phyloP scores from a whole-genome alignment of 495 filamentous ascomycete species.

The Pseudoneurospora amorphoporcata region DNA sequence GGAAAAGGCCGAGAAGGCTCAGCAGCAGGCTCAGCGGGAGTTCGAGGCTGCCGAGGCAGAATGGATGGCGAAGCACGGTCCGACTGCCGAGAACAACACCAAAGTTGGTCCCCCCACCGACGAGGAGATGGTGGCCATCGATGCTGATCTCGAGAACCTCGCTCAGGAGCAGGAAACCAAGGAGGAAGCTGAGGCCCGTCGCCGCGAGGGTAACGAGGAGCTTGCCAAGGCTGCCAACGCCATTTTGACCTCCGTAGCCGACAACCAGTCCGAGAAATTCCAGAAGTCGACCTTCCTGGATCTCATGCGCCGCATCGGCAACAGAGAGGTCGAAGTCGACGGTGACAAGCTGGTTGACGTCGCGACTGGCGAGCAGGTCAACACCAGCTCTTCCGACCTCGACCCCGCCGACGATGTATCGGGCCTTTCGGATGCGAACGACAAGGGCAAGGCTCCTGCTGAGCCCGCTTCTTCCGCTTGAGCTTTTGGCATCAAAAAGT shows the following conservation, averaged over 20 bases:
- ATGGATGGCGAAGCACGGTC: constrained; percentile 25
- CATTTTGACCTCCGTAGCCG: constrained; percentile 28
- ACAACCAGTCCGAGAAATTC: constrained; percentile 32
- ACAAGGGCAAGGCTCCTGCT: not conserved
- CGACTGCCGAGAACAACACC: constrained; percentile 3
- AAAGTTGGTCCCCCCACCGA: constrained; percentile 1
- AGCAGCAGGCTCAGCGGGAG: constrained; percentile 8
- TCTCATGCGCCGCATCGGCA: constrained; percentile 33
- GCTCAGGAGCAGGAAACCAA: constrained; percentile 11
- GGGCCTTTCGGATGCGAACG: not conserved
- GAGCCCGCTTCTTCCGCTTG: not conserved
- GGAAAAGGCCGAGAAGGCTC: not conserved
- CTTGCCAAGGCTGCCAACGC: constrained; percentile 29
- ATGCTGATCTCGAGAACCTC: constrained; percentile 8
- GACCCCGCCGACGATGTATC: not conserved
- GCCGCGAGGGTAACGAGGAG: constrained; percentile 15
- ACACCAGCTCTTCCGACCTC: not conserved
- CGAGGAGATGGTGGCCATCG: constrained; percentile 12
- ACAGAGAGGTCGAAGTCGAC: constrained; percentile 28
- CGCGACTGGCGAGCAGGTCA: constrained; percentile 15
- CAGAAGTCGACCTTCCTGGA: constrained; percentile 32
- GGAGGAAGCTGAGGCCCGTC: constrained; percentile 1
- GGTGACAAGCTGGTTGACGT: constrained; percentile 28
- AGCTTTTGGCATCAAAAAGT: not conserved
- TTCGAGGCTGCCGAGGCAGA: constrained; percentile 14